Evolutionary conservation across 2,329 filamentous ascomycete species (phyloP), one percentile per base, ranked within the genome.

Genomic region (Alternaria sp.): DNA sequence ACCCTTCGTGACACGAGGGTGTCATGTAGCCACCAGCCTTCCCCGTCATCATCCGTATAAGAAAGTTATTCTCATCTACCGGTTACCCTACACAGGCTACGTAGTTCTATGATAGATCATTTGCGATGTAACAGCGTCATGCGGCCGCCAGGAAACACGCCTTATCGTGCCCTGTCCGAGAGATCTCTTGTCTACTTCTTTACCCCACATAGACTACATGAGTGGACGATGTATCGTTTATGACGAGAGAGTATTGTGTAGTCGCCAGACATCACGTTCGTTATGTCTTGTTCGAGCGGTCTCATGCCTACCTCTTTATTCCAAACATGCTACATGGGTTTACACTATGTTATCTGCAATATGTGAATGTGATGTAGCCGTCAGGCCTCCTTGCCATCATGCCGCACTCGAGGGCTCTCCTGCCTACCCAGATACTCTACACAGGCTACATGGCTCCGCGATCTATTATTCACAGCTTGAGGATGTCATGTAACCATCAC

Each of bases 301-400:
- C 15, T 36, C 3, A 15, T 36, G 15, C 1, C 32, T 36, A 0
- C 0, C 5, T n/a, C 1, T 36, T 1, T 0, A n/a, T 10, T 15
- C 15, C 7, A 36, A 15, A 3, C 0, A n/a, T 1, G 32, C 32
- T 36, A n/a, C 32, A 36, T n/a, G 2, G 4, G 7, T 36, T 3
- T 5, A 10, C 32, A n/a, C 0, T 9, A 36, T 3, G 4, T 36
- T 3, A 36, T n/a, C 4, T 36, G 32, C 32, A 36, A 36, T 3
- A 10, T 36, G 32, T 9, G 15, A 36, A 3, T 36, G 32, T 36
- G 32, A 36, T 36, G 15, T 36, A 36, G 15, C 32, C 15, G 8
- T n/a, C 32, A n/a, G 15, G 8, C 15, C 32, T 36, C 32, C 7
- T 36, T 36, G 15, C 2, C 32, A 36, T n/a, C 32, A 36, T 36